Evolutionary conservation across 2,329 filamentous ascomycete genomes (phyloP).

Genomic region (Fusarium sp.): DNA sequence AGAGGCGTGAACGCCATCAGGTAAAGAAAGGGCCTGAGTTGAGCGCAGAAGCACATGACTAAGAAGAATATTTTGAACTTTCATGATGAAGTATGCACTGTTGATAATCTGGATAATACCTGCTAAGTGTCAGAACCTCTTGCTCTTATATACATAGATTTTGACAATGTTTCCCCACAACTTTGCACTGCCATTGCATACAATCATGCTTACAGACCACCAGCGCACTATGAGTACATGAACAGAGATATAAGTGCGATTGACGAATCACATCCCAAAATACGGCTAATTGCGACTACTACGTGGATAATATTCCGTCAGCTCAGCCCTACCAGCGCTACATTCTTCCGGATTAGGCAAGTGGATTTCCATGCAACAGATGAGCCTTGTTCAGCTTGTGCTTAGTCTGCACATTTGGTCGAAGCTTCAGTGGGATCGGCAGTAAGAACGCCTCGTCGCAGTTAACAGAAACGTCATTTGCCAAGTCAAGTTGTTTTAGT

Average conservation of each 20-base stretch:
- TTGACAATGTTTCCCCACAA: too few relatives aligned
- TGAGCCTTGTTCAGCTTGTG: neutral
- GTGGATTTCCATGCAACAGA: neutral
- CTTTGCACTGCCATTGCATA: neutral
- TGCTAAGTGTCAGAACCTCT: too few relatives aligned
- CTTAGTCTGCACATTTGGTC: neutral
- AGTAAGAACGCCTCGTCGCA: too few relatives aligned
- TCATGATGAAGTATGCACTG: slow-evolving; percentile 7
- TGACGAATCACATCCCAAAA: neutral
- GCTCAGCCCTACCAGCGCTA: neutral
- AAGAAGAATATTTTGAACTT: neutral
- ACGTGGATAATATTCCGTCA: neutral
- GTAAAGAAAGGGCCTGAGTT: slow-evolving; percentile 3
- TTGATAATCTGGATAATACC: too few relatives aligned
- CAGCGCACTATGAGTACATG: neutral
- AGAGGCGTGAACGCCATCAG: neutral
- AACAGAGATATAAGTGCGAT: neutral
- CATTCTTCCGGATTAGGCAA: neutral
- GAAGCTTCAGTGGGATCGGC: neutral
- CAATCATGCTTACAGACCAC: neutral
- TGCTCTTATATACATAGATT: neutral
- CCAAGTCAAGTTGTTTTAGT: neutral
- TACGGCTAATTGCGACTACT: too few relatives aligned
- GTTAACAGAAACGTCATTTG: neutral
- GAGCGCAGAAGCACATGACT: slow-evolving; percentile 1